Evolutionary conservation across 2,329 filamentous ascomycete genomes (phyloP).

Genomic region (Myriosclerotinia scirpicola): DNA sequence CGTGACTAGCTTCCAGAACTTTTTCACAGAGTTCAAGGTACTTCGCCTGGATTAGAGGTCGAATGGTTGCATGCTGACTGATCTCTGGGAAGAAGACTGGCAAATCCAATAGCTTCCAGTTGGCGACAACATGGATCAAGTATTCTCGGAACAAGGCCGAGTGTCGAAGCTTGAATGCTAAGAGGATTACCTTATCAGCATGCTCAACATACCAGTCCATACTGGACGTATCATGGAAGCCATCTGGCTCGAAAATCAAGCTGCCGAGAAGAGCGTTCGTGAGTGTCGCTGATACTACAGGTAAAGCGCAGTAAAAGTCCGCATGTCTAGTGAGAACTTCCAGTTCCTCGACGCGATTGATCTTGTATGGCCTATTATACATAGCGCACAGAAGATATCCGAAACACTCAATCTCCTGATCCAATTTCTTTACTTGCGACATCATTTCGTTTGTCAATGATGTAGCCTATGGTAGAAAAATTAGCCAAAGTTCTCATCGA

Average conservation of each 20-base stretch:
- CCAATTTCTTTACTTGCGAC: neutral
- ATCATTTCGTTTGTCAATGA: neutral
- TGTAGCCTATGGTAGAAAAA: neutral
- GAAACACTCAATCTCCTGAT: neutral
- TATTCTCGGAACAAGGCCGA: neutral
- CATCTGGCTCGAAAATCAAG: neutral
- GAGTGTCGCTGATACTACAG: neutral
- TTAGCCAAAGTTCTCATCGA: neutral
- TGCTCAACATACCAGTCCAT: neutral
- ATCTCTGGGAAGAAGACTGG: too few relatives aligned
- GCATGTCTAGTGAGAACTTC: neutral
- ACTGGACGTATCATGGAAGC: accelerated
- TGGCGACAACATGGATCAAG: neutral
- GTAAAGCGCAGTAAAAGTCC: neutral
- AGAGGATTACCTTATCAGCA: neutral
- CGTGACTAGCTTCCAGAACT: too few relatives aligned
- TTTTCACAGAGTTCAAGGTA: too few relatives aligned
- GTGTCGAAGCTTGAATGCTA: neutral
- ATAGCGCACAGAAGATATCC: neutral
- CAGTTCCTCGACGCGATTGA: too few relatives aligned
- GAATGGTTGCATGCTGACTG: too few relatives aligned
- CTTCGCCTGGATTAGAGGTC: too few relatives aligned
- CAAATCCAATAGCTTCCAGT: neutral
- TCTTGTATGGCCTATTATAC: too few relatives aligned
- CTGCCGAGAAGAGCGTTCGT: neutral